These are phyloP conservation scores for Phanerochaete sordida DNA, from an alignment of 768 basidiomycete species.

Conservation along the genomic window DNA sequence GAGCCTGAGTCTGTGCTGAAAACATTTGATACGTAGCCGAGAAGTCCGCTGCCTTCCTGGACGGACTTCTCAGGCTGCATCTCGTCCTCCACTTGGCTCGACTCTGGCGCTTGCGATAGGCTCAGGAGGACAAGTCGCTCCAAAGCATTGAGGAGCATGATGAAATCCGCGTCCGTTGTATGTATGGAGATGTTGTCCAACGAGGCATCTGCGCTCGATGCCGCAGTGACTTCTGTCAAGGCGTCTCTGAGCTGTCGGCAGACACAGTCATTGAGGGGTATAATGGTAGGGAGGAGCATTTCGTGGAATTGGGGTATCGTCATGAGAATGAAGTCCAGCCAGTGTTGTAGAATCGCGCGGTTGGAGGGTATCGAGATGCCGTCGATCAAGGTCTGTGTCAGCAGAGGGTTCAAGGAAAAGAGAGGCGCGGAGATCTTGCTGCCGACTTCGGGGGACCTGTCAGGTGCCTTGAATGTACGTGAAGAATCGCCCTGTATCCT, in stretches of 20 bases:
- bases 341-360: conserved; percentile 84
- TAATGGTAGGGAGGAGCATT: conserved; percentile 58
- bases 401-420: conserved; percentile 63
- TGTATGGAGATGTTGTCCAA: conserved; percentile 42
- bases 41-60: conserved; percentile 59
- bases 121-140: conserved; percentile 80
- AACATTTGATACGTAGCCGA: conserved; percentile 90
- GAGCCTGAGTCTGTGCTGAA: conserved; percentile 70
- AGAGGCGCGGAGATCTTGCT: conserved; percentile 17
- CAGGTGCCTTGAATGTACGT: conserved; percentile 12
- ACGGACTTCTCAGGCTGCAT: conserved; percentile 46
- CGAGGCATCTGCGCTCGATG: conserved; percentile 33
- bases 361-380: conserved; percentile 70
- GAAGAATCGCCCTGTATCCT: not conserved
- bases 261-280: conserved; percentile 76
- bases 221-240: conserved; percentile 51
- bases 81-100: conserved; percentile 54
- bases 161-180: conserved; percentile 76
- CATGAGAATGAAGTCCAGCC: conserved; percentile 95
- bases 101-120: conserved; percentile 54
- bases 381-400: conserved; percentile 77
- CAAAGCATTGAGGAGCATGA: conserved; percentile 79
- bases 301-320: conserved; percentile 84
- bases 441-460: conserved; percentile 30
- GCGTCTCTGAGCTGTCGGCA: conserved; percentile 62